Evolutionary conservation across 1,284 basidiomycete genomes (phyloP).

Genomic region (Rhodotorula sp.): DNA sequence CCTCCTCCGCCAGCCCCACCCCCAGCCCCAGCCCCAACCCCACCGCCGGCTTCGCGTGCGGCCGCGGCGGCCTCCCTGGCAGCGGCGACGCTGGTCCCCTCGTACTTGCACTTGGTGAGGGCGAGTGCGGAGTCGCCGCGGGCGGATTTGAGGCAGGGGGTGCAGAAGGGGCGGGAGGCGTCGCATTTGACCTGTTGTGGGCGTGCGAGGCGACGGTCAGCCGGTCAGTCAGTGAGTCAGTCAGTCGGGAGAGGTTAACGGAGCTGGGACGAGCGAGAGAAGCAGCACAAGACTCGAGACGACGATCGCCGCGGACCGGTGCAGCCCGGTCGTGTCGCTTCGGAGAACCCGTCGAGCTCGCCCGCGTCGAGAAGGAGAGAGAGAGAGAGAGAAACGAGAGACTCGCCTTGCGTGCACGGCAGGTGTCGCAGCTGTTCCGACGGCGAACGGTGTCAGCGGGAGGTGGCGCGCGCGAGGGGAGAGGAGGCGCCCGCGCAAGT

Average conservation of each 20-base stretch:
- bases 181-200: slow-evolving; percentile 28
- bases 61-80: slow-evolving; percentile 16
- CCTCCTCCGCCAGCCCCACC: no score
- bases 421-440: slow-evolving; percentile 29
- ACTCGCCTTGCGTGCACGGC: slow-evolving; percentile 32
- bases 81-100: slow-evolving; percentile 31
- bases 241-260: no score
- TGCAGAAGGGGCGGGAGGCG: slow-evolving; percentile 17
- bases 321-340: neutral
- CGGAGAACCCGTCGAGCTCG: no score
- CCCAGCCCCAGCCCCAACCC: no score
- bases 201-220: no score
- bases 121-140: slow-evolving; percentile 15
- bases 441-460: neutral
- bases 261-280: no score
- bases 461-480: no score
- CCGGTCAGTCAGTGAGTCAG: no score
- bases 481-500: no score
- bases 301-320: neutral
- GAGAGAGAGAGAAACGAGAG: neutral
- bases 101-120: slow-evolving; percentile 27
- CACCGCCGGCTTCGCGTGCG: slow-evolving; percentile 8
- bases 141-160: slow-evolving; percentile 35
- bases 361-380: no score
- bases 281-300: neutral